A percentile compares a stretch with the other conserved stretches of the same genome.
These are phyloP conservation scores for Fusarium floridanum DNA, from an alignment of 2,329 filamentous ascomycete genomes.

Conservation along the genomic window DNA sequence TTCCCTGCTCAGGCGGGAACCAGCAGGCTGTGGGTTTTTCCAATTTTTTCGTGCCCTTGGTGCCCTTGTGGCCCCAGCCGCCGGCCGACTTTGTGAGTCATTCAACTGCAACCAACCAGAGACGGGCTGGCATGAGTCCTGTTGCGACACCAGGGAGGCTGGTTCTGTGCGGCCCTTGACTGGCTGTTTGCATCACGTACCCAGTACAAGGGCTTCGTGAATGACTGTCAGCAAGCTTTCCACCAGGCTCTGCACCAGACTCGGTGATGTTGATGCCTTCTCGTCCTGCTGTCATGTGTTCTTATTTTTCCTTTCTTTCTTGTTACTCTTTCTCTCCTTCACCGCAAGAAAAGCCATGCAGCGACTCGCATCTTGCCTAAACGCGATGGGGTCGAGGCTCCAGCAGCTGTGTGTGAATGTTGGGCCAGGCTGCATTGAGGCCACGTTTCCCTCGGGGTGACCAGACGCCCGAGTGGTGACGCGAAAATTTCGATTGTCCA, in stretches of 20 bases:
- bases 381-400: background rate
- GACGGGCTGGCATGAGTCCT: conserved; percentile 34
- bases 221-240: conserved; percentile 9
- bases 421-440: conserved; percentile 25
- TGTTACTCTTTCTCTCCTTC: background rate
- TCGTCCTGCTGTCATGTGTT: conserved; percentile 7
- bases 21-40: conserved; percentile 39
- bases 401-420: background rate
- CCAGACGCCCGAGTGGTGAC: conserved; percentile 42
- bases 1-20: conserved; percentile 31
- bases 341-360: background rate
- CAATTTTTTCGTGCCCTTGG: conserved; percentile 35
- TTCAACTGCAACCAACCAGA: conserved; percentile 44
- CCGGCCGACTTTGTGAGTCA: conserved; percentile 45
- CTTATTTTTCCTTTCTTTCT: background rate
- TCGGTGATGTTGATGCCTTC: conserved; percentile 26
- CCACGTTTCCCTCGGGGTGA: conserved; percentile 35
- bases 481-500: conserved; percentile 49
- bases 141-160: conserved; percentile 44
- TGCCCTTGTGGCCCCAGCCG: conserved; percentile 33
- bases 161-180: conserved; percentile 50
- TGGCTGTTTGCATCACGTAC: conserved; percentile 47
- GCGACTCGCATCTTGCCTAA: background rate
- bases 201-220: conserved; percentile 32
- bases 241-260: conserved; percentile 19